These are phyloP conservation scores for Solanum sitiens DNA, from an alignment of 257 asterid species.

Conservation along the genomic window DNA sequence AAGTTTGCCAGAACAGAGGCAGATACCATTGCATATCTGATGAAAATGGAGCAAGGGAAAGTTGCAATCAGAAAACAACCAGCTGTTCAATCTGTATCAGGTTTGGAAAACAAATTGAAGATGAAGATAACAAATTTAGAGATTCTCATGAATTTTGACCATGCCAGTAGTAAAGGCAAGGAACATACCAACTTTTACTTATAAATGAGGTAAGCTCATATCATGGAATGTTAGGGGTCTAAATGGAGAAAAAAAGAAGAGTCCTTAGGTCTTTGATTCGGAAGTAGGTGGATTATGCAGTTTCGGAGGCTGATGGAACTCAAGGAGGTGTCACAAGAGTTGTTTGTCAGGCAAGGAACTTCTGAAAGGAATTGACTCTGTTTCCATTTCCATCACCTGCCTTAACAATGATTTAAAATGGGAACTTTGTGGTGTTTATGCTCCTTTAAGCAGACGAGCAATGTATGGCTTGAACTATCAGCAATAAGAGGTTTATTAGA, in stretches of 20 bases:
- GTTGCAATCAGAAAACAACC: background rate
- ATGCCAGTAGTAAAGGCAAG: background rate
- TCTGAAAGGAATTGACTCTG: background rate
- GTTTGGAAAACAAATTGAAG: background rate
- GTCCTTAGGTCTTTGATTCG: background rate
- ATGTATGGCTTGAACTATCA: background rate
- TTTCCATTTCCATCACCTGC: background rate
- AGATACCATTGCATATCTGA: background rate
- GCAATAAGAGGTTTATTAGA: background rate
- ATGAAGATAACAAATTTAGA: background rate
- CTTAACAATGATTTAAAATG: background rate
- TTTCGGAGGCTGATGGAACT: background rate
- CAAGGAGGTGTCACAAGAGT: background rate
- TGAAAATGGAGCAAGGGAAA: background rate
- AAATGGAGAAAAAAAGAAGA: background rate
- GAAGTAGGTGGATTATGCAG: background rate
- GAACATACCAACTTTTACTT: background rate
- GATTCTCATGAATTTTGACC: background rate
- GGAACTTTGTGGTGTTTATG: background rate
- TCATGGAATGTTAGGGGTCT: background rate
- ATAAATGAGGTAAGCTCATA: background rate
- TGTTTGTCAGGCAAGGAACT: background rate
- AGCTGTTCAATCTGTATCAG: background rate
- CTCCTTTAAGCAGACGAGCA: background rate
- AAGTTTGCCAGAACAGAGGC: background rate